These are phyloP conservation scores for Trichothecium roseum DNA, from an alignment of 2,329 filamentous ascomycete genomes.

Conservation along the genomic window DNA sequence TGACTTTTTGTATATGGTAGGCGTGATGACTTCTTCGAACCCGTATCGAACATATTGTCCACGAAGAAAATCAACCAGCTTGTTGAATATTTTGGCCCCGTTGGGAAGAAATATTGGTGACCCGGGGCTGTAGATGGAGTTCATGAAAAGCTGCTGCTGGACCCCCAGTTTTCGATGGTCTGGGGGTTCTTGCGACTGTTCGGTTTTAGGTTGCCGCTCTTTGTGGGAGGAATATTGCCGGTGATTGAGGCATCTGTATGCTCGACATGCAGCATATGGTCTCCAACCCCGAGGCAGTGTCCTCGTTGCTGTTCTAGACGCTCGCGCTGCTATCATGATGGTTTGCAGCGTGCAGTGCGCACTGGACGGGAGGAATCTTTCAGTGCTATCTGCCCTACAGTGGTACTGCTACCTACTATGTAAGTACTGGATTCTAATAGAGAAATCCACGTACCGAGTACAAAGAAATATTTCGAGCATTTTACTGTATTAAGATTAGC, in stretches of 20 bases:
- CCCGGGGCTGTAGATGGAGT: conserved; percentile 70
- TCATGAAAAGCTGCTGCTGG: conserved; percentile 69
- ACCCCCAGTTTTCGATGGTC: conserved; percentile 52
- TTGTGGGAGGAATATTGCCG: conserved; percentile 19
- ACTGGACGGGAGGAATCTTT: too few species aligned
- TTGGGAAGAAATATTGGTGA: conserved; percentile 78
- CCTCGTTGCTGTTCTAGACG: conserved; percentile 9
- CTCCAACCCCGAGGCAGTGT: conserved; percentile 6
- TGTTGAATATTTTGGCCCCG: conserved; percentile 74
- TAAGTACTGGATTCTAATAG: too few species aligned
- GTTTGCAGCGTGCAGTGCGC: not conserved
- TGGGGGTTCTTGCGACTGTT: conserved; percentile 19
- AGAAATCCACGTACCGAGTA: too few species aligned
- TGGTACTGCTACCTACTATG: too few species aligned
- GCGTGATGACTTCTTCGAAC: conserved; percentile 81
- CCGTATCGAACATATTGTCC: conserved; percentile 78
- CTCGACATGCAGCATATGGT: conserved; percentile 21
- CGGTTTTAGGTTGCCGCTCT: conserved; percentile 7
- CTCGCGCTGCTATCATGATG: conserved; percentile 19
- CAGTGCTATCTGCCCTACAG: too few species aligned
- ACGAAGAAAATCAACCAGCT: conserved; percentile 70
- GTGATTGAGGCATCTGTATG: conserved; percentile 14
- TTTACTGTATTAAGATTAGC: too few species aligned
- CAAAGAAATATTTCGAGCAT: too few species aligned
- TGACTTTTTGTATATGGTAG: conserved; percentile 82